Evolutionary conservation across 1,284 basidiomycete species (phyloP), one percentile per base, ranked within the genome.

Genomic region (Boletus mariae): DNA sequence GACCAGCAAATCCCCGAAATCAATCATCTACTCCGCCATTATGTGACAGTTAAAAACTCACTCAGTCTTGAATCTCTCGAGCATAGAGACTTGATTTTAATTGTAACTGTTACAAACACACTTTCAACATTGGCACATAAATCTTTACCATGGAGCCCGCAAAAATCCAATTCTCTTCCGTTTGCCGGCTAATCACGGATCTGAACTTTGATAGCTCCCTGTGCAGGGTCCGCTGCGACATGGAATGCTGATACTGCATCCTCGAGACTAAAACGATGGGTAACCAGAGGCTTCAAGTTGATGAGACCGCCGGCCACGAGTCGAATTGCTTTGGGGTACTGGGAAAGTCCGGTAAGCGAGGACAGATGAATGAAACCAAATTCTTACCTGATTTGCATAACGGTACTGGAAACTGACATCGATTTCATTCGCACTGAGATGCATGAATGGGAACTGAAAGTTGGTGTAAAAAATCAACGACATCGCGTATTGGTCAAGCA

Each of bases 311-410:
- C 79, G 41, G 83, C 77, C 17, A 94, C 80, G 25, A 93, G 80
- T 12, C 90, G 80, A 61, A 93, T 85, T 3, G 90, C 90, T 66
- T 88, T 88, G 17, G 90, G 90, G 70, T 92, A 92, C 78, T 83
- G 13, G 28, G 34, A 2, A 25, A 28, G 31, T 26, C 10, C n/a
- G 28, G 17, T 53, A 10, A 58, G 31, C 1, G 17, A 29, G 13
- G 23, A 11, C 32, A 34, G 17, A 34, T 23, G 28, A 12, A 52
- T 34, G 17, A 15, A 49, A 47, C 32, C 29, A 26, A 8, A 42
- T 20, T 40, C 66, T 45, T 57, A 77, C 79, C 66, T 82, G 83
- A 60, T 82, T 83, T 17, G 80, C 78, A 58, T 84, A 85, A 26
- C 83, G 80, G 61, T 82, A 84, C 66, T 82, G 82, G 68, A 85